Evolutionary conservation across 495 filamentous ascomycete genomes (phyloP), one percentile per base, ranked within the genome.

Genomic region (Monascus purpureus): DNA sequence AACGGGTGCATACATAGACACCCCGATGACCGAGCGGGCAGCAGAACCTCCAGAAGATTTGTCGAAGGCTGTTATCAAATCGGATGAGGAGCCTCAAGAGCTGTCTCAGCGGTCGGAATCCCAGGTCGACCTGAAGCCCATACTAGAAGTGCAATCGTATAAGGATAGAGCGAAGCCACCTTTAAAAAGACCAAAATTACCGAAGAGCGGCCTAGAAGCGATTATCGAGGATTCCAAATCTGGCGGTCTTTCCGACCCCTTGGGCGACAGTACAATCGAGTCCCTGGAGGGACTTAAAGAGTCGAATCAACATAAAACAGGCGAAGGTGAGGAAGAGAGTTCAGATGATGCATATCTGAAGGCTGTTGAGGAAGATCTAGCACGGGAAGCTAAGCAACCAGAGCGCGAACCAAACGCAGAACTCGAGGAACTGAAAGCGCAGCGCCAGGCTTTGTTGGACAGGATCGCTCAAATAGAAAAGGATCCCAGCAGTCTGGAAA

Each of bases 381-480:
- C 41, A 48, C 51, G 45, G 22, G 51, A 32, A 37, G 55, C 28
- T 26, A 45, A 53, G 13, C 43, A 40, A 19, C 27, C 32, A 9
- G 57, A 72, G 25, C 20, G 9, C 20, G 9, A 22, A 22, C 20
- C 20, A 22, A 55, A 46, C 7, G 66, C 69, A 25, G 61, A 76
- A 9, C 50, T 75, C n/a, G 57, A 65, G 20, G 60, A 68, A 29
- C 65, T 85, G 59, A 68, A 65, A 33, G 60, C 67, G 37, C 68
- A 72, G 4, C 50, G 80, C 8, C 55, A 65, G 29, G 73, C 68
- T 2, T 65, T 80, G 13, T 59, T 66, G 19, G 57, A 68, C 2
- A 72, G 72, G 35, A 80, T 86, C 37, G 65, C 67, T 1, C 71
- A 75, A 14, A 70, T 80, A 13, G 76, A 74, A 37, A 63, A 68